Base-by-base conservation (phyloP, 805 yeast genomes). In the Scheffersomyces spartinae region DNA sequence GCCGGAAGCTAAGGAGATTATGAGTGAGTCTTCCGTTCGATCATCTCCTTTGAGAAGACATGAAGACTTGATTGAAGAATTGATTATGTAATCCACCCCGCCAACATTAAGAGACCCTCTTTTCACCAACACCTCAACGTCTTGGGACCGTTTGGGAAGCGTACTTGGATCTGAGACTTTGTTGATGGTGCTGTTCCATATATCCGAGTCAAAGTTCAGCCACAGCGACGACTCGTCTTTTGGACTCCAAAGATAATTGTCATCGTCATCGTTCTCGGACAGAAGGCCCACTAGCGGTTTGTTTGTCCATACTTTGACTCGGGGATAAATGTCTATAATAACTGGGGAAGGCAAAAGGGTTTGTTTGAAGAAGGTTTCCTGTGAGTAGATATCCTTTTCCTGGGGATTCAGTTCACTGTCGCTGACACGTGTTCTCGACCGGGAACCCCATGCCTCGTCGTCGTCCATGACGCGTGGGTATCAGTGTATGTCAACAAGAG, bases 1-100 rank as follows among this genome's bases (percentile, higher is more conserved):
- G 5, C 65, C 64, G 1, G 64, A 54, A 21, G 43, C 42, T n/a
- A 60, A 37, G 1, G 62, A 52, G 2, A 60, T 26, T n/a, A 58
- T 29, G 12, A 60, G 39, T 6, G 56, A 49, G 30, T 60, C 64
- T 28, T 60, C 65, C 17, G 39, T 45, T 9, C 27, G 30, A 13
- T 26, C 31, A 10, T 17, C 26, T 1, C 54, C 55, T 15, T 30
- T 29, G 5, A 56, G 31, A 8, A 49, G 28, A 21, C 52, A 49
- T 1, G 53, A 45, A 2, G 57, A 42, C 18, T 63, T 32, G 5
- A 60, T 46, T 4, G 43, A 42, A 2, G 61, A 38, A 25, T 41
- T 50, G 18, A 52, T 35, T 4, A 52, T 37, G 31, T 42, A 56
- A 16, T 48, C 53, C 3, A 44, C 34, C 4, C 43, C 53, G 18